Evolutionary conservation across 1,284 basidiomycete genomes (phyloP).

Genomic region (Leccinum subfulvum): DNA sequence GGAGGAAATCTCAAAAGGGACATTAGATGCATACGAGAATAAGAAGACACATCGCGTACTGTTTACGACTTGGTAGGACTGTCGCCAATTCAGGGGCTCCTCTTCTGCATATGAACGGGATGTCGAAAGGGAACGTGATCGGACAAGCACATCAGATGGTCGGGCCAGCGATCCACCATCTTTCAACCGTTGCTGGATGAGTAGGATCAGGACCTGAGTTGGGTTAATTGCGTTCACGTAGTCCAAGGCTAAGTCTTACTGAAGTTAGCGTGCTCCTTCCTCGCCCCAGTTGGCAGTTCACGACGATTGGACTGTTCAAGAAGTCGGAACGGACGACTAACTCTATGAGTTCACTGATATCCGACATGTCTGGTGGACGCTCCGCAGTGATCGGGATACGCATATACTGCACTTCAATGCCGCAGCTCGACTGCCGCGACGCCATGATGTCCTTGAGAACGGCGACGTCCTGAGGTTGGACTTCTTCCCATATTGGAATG

Average conservation of each 20-base stretch:
- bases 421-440: constrained; percentile 41
- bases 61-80: constrained; percentile 79
- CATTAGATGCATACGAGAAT: constrained; percentile 7
- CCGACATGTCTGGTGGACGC: constrained; percentile 66
- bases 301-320: constrained; percentile 78
- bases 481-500: constrained; percentile 95
- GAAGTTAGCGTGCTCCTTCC: constrained; percentile 92
- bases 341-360: constrained; percentile 76
- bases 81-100: constrained; percentile 42
- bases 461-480: constrained; percentile 72
- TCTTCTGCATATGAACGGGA: constrained; percentile 33
- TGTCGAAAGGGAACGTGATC: constrained; percentile 43
- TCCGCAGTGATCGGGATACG: constrained; percentile 92
- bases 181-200: constrained; percentile 87
- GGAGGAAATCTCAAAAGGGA: constrained; percentile 66
- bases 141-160: constrained; percentile 33
- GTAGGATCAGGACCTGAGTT: constrained; percentile 71
- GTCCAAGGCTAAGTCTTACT: constrained; percentile 41
- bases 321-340: constrained; percentile 78
- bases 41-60: constrained; percentile 46
- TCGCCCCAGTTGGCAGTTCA: constrained; percentile 95
- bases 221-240: constrained; percentile 10
- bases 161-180: constrained; percentile 39
- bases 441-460: constrained; percentile 93
- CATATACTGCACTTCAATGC: constrained; percentile 69